Evolutionary conservation across 108 stramenopile species (phyloP).

Genomic region (Cyclotella sp.): DNA sequence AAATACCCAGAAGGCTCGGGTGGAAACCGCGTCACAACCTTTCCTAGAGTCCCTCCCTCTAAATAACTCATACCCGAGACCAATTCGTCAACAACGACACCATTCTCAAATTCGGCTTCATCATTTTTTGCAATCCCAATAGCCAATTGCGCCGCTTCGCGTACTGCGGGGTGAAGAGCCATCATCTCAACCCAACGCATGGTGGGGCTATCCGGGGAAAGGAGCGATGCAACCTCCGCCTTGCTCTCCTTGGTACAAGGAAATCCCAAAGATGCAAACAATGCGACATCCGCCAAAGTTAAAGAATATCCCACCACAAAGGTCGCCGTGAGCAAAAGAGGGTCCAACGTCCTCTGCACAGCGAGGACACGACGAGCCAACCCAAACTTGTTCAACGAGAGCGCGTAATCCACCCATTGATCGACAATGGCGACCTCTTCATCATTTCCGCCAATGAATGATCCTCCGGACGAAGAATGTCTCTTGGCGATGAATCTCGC

Average conservation of each 20-base stretch:
- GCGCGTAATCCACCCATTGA: slow-evolving; percentile 93
- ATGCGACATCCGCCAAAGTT: slow-evolving; percentile 92
- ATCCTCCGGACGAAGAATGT: slow-evolving; percentile 6
- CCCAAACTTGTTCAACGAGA: slow-evolving; percentile 61
- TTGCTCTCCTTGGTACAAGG: slow-evolving; percentile 57
- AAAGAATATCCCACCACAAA: slow-evolving; percentile 78
- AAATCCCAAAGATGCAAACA: slow-evolving; percentile 79
- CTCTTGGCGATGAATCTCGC: slow-evolving; percentile 67
- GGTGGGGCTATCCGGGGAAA: slow-evolving; percentile 39
- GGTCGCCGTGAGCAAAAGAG: slow-evolving; percentile 61
- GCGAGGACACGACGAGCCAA: slow-evolving; percentile 60
- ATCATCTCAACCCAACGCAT: slow-evolving; percentile 83
- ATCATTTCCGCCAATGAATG: slow-evolving; percentile 25
- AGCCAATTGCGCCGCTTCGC: slow-evolving; percentile 79
- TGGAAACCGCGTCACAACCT: slow-evolving; percentile 95
- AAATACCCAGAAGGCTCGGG: slow-evolving; percentile 99
- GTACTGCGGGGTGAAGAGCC: slow-evolving; percentile 68
- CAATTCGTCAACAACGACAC: slow-evolving; percentile 58
- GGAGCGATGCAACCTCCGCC: slow-evolving; percentile 27
- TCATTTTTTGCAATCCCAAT: slow-evolving; percentile 64
- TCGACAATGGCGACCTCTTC: slow-evolving; percentile 68
- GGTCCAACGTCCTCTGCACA: slow-evolving; percentile 73
- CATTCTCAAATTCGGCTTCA: slow-evolving; percentile 61
- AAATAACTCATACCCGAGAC: slow-evolving; percentile 78
- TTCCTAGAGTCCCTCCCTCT: slow-evolving; percentile 92